phyloP scores from a whole-genome alignment of 441 rosid species.

The Brassica hybrid region DNA sequence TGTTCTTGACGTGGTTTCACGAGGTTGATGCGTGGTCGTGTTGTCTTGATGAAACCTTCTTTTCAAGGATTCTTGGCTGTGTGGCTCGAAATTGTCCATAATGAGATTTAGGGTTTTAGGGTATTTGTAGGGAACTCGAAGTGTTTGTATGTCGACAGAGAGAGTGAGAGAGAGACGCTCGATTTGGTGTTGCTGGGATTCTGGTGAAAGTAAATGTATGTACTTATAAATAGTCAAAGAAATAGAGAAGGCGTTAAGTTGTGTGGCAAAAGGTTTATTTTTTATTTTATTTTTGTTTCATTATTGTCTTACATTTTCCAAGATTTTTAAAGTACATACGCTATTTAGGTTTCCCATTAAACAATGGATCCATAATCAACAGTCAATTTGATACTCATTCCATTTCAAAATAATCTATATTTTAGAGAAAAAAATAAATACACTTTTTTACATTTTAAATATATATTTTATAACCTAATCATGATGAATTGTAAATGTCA shows the following conservation, averaged over 20 bases:
- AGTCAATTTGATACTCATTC: neutral
- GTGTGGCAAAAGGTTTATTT: constrained; percentile 29
- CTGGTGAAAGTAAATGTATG: constrained; percentile 34
- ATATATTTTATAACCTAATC: too few species aligned
- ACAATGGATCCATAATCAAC: constrained; percentile 13
- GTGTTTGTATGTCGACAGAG: constrained; percentile 6
- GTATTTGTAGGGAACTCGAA: constrained; percentile 31
- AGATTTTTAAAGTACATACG: constrained; percentile 23
- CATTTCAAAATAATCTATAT: neutral
- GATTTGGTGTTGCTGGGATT: constrained; percentile 39
- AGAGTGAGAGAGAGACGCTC: constrained; percentile 21
- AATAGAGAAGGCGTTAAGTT: constrained; percentile 17
- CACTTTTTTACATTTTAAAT: too few species aligned
- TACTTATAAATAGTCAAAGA: constrained; percentile 28
- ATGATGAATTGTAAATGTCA: too few species aligned
- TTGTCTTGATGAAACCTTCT: constrained; percentile 56
- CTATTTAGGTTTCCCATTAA: constrained; percentile 28
- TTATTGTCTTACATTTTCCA: constrained; percentile 12
- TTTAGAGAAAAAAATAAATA: too few species aligned
- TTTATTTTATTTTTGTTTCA: constrained; percentile 6
- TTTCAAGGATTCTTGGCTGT: constrained; percentile 56
- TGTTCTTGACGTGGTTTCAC: neutral
- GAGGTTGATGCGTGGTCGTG: constrained; percentile 15
- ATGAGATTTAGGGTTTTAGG: constrained; percentile 26
- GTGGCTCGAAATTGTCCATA: constrained; percentile 60